phyloP scores from a whole-genome alignment of 495 filamentous ascomycete genomes.

The Apodospora peruviana region DNA sequence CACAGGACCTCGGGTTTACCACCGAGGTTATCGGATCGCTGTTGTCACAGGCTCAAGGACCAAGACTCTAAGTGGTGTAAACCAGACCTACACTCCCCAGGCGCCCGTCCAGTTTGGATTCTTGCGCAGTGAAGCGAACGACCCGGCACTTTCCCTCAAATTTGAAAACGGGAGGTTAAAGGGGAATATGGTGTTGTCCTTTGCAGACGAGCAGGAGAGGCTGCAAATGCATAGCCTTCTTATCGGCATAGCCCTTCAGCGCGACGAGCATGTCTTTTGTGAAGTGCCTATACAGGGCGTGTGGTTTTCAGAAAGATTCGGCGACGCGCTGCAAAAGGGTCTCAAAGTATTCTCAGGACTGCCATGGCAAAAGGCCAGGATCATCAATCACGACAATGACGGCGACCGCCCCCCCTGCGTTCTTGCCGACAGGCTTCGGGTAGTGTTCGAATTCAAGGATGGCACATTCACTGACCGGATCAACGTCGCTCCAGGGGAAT shows the following conservation, averaged over 20 bases:
- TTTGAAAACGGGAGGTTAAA: slow-evolving; percentile 60
- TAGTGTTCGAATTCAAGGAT: slow-evolving; percentile 59
- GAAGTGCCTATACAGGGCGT: slow-evolving; percentile 58
- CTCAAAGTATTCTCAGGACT: slow-evolving; percentile 42
- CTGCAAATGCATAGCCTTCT: slow-evolving; percentile 61
- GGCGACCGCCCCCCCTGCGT: slow-evolving; percentile 51
- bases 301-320: slow-evolving; percentile 54
- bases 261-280: slow-evolving; percentile 55
- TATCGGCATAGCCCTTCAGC: slow-evolving; percentile 55
- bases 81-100: slow-evolving; percentile 54
- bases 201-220: slow-evolving; percentile 62
- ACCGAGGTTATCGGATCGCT: slow-evolving; percentile 69
- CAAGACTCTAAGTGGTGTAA: slow-evolving; percentile 68
- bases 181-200: slow-evolving; percentile 67
- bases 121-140: slow-evolving; percentile 59
- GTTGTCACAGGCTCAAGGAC: slow-evolving; percentile 69
- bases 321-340: slow-evolving; percentile 30
- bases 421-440: slow-evolving; percentile 62
- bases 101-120: slow-evolving; percentile 68
- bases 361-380: slow-evolving; percentile 39
- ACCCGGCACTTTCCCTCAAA: slow-evolving; percentile 61
- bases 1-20: slow-evolving; percentile 59
- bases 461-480: slow-evolving; percentile 70
- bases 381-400: slow-evolving; percentile 52
- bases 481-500: slow-evolving; percentile 69